A percentile compares a stretch with the other conserved stretches of the same genome.
Evolutionary conservation across 441 rosid genomes (phyloP).

Genomic region (Capsella rubella): DNA sequence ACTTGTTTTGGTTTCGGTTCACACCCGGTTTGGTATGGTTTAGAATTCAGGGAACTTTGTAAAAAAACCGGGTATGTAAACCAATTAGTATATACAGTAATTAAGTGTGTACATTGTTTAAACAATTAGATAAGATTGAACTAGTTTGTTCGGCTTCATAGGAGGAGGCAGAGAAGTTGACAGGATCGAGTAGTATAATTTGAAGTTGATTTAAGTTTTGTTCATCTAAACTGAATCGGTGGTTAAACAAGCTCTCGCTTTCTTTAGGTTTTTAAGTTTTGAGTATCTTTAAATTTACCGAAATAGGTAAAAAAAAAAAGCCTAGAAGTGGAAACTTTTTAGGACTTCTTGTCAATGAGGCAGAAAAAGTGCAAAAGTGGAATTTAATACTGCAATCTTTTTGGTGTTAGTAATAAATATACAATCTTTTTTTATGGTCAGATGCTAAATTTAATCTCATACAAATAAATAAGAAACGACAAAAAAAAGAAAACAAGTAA

Average conservation of each 20-base stretch:
- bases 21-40: constrained; percentile 25
- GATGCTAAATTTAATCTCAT: constrained; percentile 1
- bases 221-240: too few species aligned
- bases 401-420: not conserved
- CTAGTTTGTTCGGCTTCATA: not conserved
- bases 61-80: not conserved
- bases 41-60: not conserved
- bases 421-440: not conserved
- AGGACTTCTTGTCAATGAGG: not conserved
- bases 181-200: too few species aligned
- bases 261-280: too few species aligned
- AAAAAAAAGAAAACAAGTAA: not conserved
- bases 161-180: not conserved
- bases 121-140: not conserved
- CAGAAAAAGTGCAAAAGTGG: constrained; percentile 25
- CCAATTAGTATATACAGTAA: not conserved
- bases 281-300: not conserved
- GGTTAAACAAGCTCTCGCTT: too few species aligned
- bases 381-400: constrained; percentile 11
- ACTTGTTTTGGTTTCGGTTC: constrained; percentile 26
- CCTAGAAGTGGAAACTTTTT: constrained; percentile 15
- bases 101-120: not conserved
- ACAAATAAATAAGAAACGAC: constrained; percentile 18
- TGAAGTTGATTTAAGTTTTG: too few species aligned
- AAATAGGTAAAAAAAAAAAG: not conserved